Conservation (phyloP, 2,329 filamentous ascomycete genomes). For the Byssochlamys sp. region DNA sequence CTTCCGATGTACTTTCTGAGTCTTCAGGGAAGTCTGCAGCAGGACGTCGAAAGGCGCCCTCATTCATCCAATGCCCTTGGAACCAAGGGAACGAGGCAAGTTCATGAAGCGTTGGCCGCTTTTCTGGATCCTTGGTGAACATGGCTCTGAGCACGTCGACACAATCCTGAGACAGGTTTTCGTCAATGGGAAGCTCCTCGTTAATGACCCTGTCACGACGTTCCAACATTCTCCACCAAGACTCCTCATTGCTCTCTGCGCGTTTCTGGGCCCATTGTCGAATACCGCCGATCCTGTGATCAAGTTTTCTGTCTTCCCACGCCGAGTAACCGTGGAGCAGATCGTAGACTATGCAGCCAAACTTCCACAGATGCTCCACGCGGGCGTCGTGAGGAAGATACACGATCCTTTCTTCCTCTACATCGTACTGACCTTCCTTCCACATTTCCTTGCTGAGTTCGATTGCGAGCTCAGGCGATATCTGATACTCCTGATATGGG, state of each 20-base stretch:
- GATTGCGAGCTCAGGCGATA: conserved; percentile 16
- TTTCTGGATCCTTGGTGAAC: conserved; percentile 12
- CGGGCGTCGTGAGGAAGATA: conserved; percentile 11
- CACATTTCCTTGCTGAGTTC: conserved; percentile 5
- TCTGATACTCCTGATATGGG: conserved; percentile 18
- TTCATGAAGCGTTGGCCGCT: conserved; percentile 16
- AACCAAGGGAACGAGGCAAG: conserved; percentile 21
- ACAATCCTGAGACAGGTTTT: conserved; percentile 22
- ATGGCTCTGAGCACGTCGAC: conserved; percentile 18
- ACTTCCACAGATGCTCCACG: conserved; percentile 16
- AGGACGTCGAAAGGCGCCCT: conserved; percentile 1
- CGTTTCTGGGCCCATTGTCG: background rate
- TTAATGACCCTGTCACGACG: conserved; percentile 17
- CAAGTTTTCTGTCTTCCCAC: conserved; percentile 17
- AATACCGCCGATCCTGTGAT: conserved; percentile 3
- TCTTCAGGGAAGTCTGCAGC: background rate
- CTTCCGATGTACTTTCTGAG: background rate
- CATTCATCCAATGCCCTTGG: conserved; percentile 11
- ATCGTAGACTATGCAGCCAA: conserved; percentile 17
- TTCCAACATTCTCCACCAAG: background rate
- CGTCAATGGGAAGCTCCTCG: conserved; percentile 16
- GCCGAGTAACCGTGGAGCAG: conserved; percentile 24
- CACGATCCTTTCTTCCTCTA: background rate
- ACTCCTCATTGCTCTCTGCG: background rate
- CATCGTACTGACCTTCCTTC: background rate